Evolutionary conservation across 139 green algal genomes (phyloP), one percentile per base, ranked within the genome.

Genomic region (Trebouxia sp.): DNA sequence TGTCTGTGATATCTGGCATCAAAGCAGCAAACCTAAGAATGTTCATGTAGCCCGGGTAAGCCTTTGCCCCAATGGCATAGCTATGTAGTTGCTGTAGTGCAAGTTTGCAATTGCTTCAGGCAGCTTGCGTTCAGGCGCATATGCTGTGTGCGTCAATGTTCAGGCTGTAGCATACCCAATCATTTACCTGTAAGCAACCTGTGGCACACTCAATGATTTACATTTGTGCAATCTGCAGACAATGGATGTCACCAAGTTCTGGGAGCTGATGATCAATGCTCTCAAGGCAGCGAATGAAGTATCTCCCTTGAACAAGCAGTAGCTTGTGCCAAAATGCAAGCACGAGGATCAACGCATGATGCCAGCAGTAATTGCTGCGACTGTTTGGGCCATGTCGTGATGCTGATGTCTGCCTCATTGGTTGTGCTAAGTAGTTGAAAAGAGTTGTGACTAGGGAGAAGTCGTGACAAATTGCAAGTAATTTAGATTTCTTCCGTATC

Each of bases 1-100:
- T 1, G 90, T 98, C 5, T 91, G 88, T 28, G 95, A 98, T 84
- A 45, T 94, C 11, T 96, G 92, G 90, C 28, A 83, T 50, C 85
- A 91, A 70, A 89, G 65, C 30, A 53, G 24, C 38, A 53, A 77
- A 26, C 38, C 43, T 15, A 37, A 56, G 72, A 81, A 81, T 39
- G 70, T 80, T 15, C 26, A 22, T 43, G 70, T 84, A 47, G 76
- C 77, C 7, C 42, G 53, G 75, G 37, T 80, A 50, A 47, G 37
- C 17, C 6, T 66, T n/a, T 35, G 8, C 20, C 1, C 22, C n/a
- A 12, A 14, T 39, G 17, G n/a, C 55, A 15, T 39, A 39, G 53
- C 17, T 39, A 1, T 66, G 11, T 12, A 0, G 6, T 6, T 28
- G 26, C n/a, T 39, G 26, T 35, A 1, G 28, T 35, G 20, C n/a